Conservation (phyloP, 768 basidiomycete species). For the Rhodosporidiobolus odoratus region DNA sequence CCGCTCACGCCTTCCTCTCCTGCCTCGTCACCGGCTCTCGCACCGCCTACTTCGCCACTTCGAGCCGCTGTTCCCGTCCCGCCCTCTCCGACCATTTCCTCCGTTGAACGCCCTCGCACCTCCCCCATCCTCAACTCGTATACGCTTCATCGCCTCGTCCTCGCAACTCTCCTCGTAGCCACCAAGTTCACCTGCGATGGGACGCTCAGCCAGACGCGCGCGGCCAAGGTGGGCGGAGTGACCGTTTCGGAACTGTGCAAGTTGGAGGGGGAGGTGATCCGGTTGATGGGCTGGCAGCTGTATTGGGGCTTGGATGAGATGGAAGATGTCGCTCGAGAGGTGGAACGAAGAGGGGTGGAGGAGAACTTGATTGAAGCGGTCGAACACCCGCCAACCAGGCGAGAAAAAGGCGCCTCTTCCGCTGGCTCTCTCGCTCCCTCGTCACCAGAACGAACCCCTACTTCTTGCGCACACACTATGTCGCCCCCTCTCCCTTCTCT, state of each 20-base stretch:
- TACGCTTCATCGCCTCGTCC: slow-evolving; percentile 39
- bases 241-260: slow-evolving; percentile 22
- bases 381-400: background rate
- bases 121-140: slow-evolving; percentile 28
- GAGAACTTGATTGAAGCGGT: background rate
- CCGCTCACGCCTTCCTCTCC: background rate
- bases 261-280: slow-evolving; percentile 35
- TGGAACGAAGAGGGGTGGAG: background rate
- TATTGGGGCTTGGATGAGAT: slow-evolving; percentile 6
- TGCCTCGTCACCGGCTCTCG: background rate
- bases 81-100: slow-evolving; percentile 10
- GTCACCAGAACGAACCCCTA: background rate
- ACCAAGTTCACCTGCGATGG: slow-evolving; percentile 34
- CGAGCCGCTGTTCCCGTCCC: background rate
- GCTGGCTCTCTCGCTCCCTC: background rate
- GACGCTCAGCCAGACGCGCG: slow-evolving; percentile 25
- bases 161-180: slow-evolving; percentile 31
- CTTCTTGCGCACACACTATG: background rate
- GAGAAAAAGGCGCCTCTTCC: background rate
- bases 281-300: slow-evolving; percentile 24
- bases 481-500: background rate
- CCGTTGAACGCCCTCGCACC: background rate
- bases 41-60: background rate
- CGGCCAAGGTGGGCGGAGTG: slow-evolving; percentile 39
- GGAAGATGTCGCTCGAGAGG: background rate